A percentile compares a stretch with the other conserved stretches of the same genome.
These are phyloP conservation scores for Elsinoe batatas DNA, from an alignment of 2,329 filamentous ascomycete genomes.

Conservation along the genomic window DNA sequence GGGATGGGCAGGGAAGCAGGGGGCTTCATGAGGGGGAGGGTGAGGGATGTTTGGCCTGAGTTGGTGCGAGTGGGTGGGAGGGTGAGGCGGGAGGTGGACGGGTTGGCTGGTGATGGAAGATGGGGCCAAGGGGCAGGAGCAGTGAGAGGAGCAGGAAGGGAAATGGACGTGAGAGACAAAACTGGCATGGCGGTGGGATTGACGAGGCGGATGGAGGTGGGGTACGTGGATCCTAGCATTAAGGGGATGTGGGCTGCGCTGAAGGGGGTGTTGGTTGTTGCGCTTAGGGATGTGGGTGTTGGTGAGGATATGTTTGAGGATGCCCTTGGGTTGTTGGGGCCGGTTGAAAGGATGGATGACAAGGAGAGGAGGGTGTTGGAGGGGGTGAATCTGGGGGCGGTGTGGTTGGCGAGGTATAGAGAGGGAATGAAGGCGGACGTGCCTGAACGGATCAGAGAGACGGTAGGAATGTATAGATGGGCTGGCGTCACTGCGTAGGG, in stretches of 20 bases:
- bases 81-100: not conserved
- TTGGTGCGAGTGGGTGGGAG: not conserved
- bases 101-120: not conserved
- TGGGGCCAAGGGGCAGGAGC: not conserved
- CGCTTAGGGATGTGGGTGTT: slow-evolving; percentile 56
- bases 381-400: slow-evolving; percentile 59
- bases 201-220: slow-evolving; percentile 1
- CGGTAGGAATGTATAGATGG: not conserved
- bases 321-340: slow-evolving; percentile 51
- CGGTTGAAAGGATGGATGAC: slow-evolving; percentile 27
- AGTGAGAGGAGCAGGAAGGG: not conserved
- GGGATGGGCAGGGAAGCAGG: slow-evolving; percentile 63
- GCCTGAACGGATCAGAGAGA: not conserved
- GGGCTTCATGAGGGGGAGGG: slow-evolving; percentile 67
- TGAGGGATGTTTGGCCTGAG: slow-evolving; percentile 60
- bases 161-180: not conserved
- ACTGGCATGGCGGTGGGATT: not conserved
- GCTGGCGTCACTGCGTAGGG: not conserved
- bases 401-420: slow-evolving; percentile 49
- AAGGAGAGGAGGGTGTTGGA: slow-evolving; percentile 51
- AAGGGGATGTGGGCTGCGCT: slow-evolving; percentile 56
- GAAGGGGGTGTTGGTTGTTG: slow-evolving; percentile 47
- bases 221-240: slow-evolving; percentile 38
- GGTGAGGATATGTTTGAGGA: slow-evolving; percentile 63
- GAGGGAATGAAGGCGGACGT: not conserved